These are phyloP conservation scores for Ophiorrhiza pumila DNA, from an alignment of 257 asterid species.

Conservation along the genomic window DNA sequence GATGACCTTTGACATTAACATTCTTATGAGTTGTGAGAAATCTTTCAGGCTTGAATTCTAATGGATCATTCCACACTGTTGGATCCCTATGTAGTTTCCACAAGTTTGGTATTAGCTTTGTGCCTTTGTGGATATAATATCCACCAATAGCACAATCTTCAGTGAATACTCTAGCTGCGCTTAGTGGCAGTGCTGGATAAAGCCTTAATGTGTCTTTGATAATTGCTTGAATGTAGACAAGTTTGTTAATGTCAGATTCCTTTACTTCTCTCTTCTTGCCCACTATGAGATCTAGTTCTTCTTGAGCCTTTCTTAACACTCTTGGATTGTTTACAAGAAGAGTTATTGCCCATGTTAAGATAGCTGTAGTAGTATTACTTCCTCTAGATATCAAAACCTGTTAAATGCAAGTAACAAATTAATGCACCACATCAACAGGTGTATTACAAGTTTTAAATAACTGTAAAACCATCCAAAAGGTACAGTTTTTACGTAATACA, in stretches of 20 bases:
- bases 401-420: neutral
- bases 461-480: neutral
- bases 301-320: conserved; percentile 28
- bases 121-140: conserved; percentile 37
- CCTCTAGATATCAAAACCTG: conserved; percentile 24
- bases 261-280: conserved; percentile 31
- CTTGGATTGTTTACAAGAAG: conserved; percentile 30
- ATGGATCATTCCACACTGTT: conserved; percentile 42
- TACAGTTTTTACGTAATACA: too few relatives aligned
- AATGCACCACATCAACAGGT: neutral
- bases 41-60: conserved; percentile 42
- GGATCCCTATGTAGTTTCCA: conserved; percentile 50
- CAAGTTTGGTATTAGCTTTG: conserved; percentile 30
- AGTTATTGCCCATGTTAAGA: conserved; percentile 37
- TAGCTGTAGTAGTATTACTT: conserved; percentile 25
- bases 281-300: conserved; percentile 37
- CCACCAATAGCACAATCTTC: conserved; percentile 43
- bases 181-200: conserved; percentile 29
- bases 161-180: conserved; percentile 11
- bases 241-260: conserved; percentile 33
- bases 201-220: conserved; percentile 47
- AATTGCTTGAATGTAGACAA: conserved; percentile 42
- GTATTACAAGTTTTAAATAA: neutral
- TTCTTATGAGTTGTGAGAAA: conserved; percentile 34
- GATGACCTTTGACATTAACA: conserved; percentile 28